Evolutionary conservation across 306 rosid genomes (phyloP), one percentile per base, ranked within the genome.

Genomic region (Lithocarpus polystachyus): DNA sequence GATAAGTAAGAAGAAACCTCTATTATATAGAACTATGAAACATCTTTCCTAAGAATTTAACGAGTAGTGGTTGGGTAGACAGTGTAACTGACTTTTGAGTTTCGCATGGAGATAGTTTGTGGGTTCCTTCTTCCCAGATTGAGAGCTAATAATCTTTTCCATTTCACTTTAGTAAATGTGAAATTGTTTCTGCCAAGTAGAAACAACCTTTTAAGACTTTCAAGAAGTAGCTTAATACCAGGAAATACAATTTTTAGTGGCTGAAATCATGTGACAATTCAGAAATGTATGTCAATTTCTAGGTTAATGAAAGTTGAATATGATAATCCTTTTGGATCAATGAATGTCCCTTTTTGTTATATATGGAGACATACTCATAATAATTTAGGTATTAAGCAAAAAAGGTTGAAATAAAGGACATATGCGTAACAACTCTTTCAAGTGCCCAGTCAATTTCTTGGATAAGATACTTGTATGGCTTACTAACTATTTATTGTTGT

Each of bases 401-500:
- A 31, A 65, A 29, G 5, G 52, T 14, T 5, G n/a, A 9, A 67
- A 19, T 67, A 67, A 33, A 45, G 10, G 22, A 22, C 22, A 37
- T 17, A 26, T 2, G 53, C 5, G 1, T 71, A 43, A 31, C 26
- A 13, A 0, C 6, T 40, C 29, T 79, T 61, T 67, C 15, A 35
- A 37, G 10, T 33, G 43, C 37, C 18, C 13, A 56, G 51, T 35
- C 31, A 51, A 33, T 75, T 69, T 75, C 35, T 55, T 74, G 20
- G 69, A 56, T 69, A 11, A 60, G 56, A 51, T 84, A 28, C 40
- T 19, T 40, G 57, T 77, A 43, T 11, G 45, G 18, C 20, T 54
- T 15, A 79, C 72, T 85, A 77, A 84, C 75, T 71, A 74, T 76
- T 77, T 75, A 22, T 84, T 71, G 24, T 64, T 73, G 7, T 76